These are phyloP conservation scores for Stephania yunnanensis DNA, from an alignment of 164 flowering plant genomes.

Conservation along the genomic window DNA sequence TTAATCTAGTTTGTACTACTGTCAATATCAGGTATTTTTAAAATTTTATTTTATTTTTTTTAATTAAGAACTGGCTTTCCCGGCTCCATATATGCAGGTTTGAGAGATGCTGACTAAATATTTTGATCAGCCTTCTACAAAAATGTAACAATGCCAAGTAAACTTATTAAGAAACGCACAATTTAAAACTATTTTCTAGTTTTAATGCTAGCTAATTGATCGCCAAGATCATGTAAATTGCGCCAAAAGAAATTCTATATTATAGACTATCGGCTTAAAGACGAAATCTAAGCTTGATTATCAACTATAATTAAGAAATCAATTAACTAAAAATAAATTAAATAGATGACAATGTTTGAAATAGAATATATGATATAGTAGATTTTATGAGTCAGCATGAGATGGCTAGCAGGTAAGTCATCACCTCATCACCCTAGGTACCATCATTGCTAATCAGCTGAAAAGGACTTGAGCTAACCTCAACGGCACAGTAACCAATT, in stretches of 20 bases:
- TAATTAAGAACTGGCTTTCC: too few species aligned
- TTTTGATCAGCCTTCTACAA: too few species aligned
- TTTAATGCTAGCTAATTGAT: neutral
- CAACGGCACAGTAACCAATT: conserved; percentile 9
- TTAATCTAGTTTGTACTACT: too few species aligned
- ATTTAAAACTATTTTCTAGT: neutral
- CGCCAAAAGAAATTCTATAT: too few species aligned
- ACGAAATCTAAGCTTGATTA: neutral
- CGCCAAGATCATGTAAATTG: neutral
- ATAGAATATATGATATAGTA: conserved; percentile 8
- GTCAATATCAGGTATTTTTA: too few species aligned
- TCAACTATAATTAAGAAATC: too few species aligned
- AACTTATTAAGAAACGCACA: too few species aligned
- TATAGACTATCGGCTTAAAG: neutral
- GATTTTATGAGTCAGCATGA: conserved; percentile 28
- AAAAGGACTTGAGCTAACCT: conserved; percentile 7
- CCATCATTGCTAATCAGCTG: conserved; percentile 22
- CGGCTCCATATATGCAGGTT: too few species aligned
- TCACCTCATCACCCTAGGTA: conserved; percentile 11
- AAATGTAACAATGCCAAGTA: too few species aligned
- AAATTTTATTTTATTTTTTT: too few species aligned
- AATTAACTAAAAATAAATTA: too few species aligned
- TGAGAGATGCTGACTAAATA: too few species aligned
- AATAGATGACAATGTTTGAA: neutral
- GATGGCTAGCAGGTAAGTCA: conserved; percentile 12